Base-by-base conservation (phyloP, 164 flowering plant genomes). In the Vitis riparia region DNA sequence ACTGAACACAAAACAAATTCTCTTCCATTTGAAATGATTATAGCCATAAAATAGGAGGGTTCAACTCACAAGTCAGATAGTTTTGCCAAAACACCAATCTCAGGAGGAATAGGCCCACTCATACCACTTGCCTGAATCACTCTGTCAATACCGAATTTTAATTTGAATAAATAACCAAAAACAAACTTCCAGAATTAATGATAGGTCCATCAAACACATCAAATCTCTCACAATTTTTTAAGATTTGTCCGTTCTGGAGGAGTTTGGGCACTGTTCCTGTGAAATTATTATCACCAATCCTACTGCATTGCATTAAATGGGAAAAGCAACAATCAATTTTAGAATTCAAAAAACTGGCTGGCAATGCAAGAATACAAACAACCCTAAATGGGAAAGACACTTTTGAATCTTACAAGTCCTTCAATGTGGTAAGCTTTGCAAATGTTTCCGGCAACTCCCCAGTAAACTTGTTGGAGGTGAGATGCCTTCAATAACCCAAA, bases 211-310 rank as follows among this genome's bases (percentile, higher is more conserved):
- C 53, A 16, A 65, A 51, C 44, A n/a, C 12, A 16, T 61, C 44
- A 48, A 62, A 67, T 16, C 29, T 13, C 74, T 82, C 56, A 84
- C 87, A 84, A 2, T 73, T n/a, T 82, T 1, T 11, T 17, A 55
- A 82, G 78, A 2, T 72, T 63, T 59, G 71, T 75, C 87, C 79
- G 52, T 82, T 82, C 74, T 76, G 71, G 29, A 87, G 82, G 59
- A 82, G 83, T 44, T 74, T 55, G 3, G 92, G 92, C 57, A 88
- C 78, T 58, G 60, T 70, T 65, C 92, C 92, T 1, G 77, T 60
- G 56, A 88, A 82, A 47, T 73, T 56, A 63, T 79, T 88, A 68
- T 78, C 88, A 17, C 72, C 49, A 23, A 85, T 66, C 55, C 87
- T 72, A 65, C 92, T 88, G 80, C 82, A 70, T 49, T 11, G 12